Evolutionary conservation across 2,329 filamentous ascomycete genomes (phyloP).

Genomic region (Sporothrix phasma): DNA sequence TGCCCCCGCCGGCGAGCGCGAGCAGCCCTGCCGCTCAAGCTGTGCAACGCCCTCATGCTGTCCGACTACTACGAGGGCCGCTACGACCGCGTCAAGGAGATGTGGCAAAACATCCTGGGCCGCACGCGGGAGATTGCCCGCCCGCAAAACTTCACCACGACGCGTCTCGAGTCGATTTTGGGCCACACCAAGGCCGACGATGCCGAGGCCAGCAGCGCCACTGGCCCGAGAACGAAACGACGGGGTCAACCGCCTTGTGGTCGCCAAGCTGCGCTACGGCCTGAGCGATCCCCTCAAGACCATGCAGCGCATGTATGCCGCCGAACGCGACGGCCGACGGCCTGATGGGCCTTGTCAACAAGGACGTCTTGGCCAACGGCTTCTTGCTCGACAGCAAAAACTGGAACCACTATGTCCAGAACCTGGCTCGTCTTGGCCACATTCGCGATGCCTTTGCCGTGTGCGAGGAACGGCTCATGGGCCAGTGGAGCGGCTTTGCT

Average conservation of each 20-base stretch:
- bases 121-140: constrained; percentile 38
- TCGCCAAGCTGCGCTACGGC: constrained; percentile 43
- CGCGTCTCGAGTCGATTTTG: constrained; percentile 10
- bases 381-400: constrained; percentile 66
- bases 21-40: constrained; percentile 37
- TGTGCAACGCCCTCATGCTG: constrained; percentile 60
- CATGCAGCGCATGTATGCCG: constrained; percentile 37
- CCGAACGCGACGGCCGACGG: constrained; percentile 33
- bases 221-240: neutral
- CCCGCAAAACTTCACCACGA: constrained; percentile 19
- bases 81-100: constrained; percentile 50
- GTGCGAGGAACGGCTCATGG: constrained; percentile 72
- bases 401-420: constrained; percentile 70
- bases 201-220: neutral
- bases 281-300: constrained; percentile 39
- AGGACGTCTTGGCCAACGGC: constrained; percentile 48
- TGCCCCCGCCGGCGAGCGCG: constrained; percentile 24
- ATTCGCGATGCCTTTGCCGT: constrained; percentile 58
- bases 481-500: constrained; percentile 65
- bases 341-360: constrained; percentile 41
- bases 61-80: constrained; percentile 49
- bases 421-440: constrained; percentile 50
- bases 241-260: constrained; percentile 23
- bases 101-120: constrained; percentile 54
- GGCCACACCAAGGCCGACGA: neutral